Evolutionary conservation across 208 protist genomes (phyloP).

Genomic region (Acanthamoeba royreba): DNA sequence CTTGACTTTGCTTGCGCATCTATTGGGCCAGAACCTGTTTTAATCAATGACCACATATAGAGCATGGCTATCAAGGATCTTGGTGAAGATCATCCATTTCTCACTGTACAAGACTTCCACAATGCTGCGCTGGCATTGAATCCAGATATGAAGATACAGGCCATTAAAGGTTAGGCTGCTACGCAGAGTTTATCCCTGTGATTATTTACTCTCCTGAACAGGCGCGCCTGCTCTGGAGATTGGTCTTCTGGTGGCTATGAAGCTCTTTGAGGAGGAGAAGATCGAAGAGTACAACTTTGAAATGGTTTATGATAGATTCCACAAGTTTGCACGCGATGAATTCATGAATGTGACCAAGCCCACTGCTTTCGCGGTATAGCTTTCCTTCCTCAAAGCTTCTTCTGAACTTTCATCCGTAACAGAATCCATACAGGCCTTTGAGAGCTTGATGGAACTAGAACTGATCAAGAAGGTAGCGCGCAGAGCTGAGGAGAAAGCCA

Average conservation of each 20-base stretch:
- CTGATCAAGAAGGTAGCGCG: background rate
- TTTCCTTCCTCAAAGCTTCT: background rate
- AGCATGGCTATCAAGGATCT: background rate
- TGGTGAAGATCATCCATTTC: background rate
- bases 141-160: background rate
- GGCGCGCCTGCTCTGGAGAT: background rate
- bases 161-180: background rate
- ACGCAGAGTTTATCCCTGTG: background rate
- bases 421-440: background rate
- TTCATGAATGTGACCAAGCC: background rate
- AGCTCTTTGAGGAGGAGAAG: background rate
- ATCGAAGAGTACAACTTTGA: background rate
- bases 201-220: background rate
- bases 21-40: too few relatives aligned
- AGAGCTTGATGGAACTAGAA: background rate
- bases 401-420: too few relatives aligned
- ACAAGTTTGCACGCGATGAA: background rate
- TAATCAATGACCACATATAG: too few relatives aligned
- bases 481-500: background rate
- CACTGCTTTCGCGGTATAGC: background rate
- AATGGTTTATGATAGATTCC: background rate
- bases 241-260: background rate
- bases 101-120: background rate
- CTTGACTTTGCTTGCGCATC: too few relatives aligned
- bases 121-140: background rate